These are phyloP conservation scores for Elasticomyces elasticus DNA, from an alignment of 495 filamentous ascomycete genomes.

Conservation along the genomic window DNA sequence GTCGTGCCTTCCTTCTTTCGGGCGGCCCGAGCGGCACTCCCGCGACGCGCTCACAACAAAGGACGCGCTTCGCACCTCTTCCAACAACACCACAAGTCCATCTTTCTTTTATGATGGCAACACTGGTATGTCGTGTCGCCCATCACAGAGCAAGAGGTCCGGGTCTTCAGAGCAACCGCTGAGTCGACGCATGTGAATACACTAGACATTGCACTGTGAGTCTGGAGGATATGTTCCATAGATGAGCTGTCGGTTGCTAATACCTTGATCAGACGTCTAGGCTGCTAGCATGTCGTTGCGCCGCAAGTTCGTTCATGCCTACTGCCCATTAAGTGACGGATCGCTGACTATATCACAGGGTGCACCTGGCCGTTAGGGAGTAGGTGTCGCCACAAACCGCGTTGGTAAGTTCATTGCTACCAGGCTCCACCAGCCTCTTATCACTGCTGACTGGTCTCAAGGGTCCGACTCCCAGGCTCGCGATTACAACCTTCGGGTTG, in stretches of 20 bases:
- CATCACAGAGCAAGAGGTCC: slow-evolving; percentile 1
- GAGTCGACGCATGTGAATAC: neutral
- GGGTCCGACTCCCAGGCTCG: neutral
- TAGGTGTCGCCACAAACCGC: neutral
- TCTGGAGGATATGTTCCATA: too few species aligned
- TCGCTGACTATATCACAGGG: too few species aligned
- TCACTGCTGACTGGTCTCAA: too few species aligned
- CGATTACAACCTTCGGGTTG: neutral
- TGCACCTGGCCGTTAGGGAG: neutral
- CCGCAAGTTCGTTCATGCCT: too few species aligned
- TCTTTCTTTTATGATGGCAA: neutral
- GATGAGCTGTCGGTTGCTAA: too few species aligned
- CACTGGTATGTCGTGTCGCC: neutral
- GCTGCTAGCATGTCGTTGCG: neutral
- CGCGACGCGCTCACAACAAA: too few species aligned
- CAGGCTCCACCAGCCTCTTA: too few species aligned
- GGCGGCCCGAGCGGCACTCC: too few species aligned
- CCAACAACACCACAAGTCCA: neutral
- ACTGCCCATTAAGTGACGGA: too few species aligned
- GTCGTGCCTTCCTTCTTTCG: too few species aligned
- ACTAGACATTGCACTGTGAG: neutral
- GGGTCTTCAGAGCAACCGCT: slow-evolving; percentile 3
- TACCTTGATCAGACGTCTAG: too few species aligned
- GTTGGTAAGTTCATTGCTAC: too few species aligned
- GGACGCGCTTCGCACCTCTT: neutral